phyloP scores from a whole-genome alignment of 2,329 filamentous ascomycete species.

The Thelonectria blattea region DNA sequence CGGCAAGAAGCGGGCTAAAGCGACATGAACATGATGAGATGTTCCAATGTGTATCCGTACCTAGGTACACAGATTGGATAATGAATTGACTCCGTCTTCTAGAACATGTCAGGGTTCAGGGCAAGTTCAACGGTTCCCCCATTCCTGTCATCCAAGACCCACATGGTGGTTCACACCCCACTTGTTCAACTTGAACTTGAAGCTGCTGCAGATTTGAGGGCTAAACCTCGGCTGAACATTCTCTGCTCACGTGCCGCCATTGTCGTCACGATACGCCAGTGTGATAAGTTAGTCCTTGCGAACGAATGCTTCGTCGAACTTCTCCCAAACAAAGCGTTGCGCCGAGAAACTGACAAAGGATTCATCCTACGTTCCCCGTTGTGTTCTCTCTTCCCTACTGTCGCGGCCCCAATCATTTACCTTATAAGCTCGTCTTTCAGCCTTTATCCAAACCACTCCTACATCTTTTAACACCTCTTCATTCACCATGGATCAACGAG shows the following conservation, averaged over 20 bases:
- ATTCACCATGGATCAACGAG: slow-evolving; percentile 74
- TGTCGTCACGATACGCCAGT: slow-evolving; percentile 1
- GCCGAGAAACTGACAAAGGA: slow-evolving; percentile 12
- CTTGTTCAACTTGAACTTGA: not conserved
- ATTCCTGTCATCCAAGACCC: not conserved
- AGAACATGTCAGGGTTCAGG: too few relatives aligned
- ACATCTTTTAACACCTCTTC: slow-evolving; percentile 15
- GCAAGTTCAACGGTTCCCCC: too few relatives aligned
- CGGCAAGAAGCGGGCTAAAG: slow-evolving; percentile 30
- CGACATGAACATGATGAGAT: slow-evolving; percentile 26
- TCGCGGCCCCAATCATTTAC: not conserved
- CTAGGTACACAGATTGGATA: not conserved
- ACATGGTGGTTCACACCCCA: not conserved
- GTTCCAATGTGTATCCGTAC: not conserved
- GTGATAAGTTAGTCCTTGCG: not conserved
- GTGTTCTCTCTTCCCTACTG: slow-evolving; percentile 8
- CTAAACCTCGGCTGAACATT: slow-evolving; percentile 12
- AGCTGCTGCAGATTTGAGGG: not conserved
- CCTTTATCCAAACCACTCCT: not conserved
- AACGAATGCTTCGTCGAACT: slow-evolving; percentile 10
- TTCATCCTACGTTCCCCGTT: not conserved
- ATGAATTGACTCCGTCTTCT: too few relatives aligned
- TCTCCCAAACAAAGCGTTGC: slow-evolving; percentile 19
- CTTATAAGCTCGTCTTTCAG: not conserved
- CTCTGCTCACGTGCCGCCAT: slow-evolving; percentile 12